Percentiles rank a stretch among this genome's conserved stretches.
Evolutionary conservation across 306 rosid species (phyloP).

Genomic region (Pyrus communis): DNA sequence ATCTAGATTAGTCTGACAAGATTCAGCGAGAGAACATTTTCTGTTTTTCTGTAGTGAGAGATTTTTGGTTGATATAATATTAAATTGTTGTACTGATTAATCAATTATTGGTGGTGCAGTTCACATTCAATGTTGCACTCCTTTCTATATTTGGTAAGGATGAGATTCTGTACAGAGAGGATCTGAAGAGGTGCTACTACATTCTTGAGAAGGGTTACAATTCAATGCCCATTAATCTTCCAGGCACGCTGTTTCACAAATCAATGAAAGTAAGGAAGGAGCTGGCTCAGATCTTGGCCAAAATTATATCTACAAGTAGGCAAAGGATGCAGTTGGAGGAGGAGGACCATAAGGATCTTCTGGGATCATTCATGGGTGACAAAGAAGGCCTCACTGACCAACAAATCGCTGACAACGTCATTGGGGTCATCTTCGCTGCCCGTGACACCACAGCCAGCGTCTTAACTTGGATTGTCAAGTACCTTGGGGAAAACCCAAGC

Average conservation of each 20-base stretch:
- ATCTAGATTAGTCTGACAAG: neutral
- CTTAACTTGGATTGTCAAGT: slow-evolving; percentile 86
- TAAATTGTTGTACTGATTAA: neutral
- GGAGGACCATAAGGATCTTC: slow-evolving; percentile 48
- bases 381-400: slow-evolving; percentile 80
- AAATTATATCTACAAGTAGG: slow-evolving; percentile 63
- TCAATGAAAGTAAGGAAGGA: slow-evolving; percentile 90
- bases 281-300: slow-evolving; percentile 65
- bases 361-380: slow-evolving; percentile 78
- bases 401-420: slow-evolving; percentile 83
- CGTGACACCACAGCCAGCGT: slow-evolving; percentile 97
- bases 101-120: slow-evolving; percentile 34
- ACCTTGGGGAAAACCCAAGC: slow-evolving; percentile 67
- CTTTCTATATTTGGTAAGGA: slow-evolving; percentile 86
- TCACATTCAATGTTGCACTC: slow-evolving; percentile 78
- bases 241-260: slow-evolving; percentile 78
- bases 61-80: neutral
- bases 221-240: slow-evolving; percentile 87
- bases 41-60: neutral
- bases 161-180: slow-evolving; percentile 60
- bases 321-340: slow-evolving; percentile 32
- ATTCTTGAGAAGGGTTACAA: slow-evolving; percentile 82
- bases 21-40: neutral
- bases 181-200: slow-evolving; percentile 76
- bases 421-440: slow-evolving; percentile 93